A percentile compares a stretch with the other conserved stretches of the same genome.
These are phyloP conservation scores for Laguncularia racemosa DNA, from an alignment of 345 rosid genomes.

Conservation along the genomic window DNA sequence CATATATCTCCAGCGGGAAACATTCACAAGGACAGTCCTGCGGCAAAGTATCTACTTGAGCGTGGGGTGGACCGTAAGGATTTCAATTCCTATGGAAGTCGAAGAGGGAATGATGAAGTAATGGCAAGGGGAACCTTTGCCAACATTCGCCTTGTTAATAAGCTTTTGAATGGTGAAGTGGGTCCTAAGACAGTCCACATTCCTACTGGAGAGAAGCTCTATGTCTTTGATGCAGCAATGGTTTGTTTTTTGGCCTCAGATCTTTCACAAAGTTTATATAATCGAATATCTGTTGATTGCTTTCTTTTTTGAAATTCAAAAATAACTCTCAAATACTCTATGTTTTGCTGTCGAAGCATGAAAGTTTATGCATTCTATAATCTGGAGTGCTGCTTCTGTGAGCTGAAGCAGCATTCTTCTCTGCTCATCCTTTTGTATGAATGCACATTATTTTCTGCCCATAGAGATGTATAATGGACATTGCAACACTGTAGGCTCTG, in stretches of 20 bases:
- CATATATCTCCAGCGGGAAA: slow-evolving; percentile 99
- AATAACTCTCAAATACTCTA: too few relatives aligned
- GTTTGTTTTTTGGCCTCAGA: slow-evolving; percentile 29
- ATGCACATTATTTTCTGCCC: too few relatives aligned
- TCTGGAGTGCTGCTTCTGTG: too few relatives aligned
- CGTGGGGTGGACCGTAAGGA: slow-evolving; percentile 73
- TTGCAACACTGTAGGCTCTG: too few relatives aligned
- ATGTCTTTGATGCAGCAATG: slow-evolving; percentile 83
- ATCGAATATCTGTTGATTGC: too few relatives aligned
- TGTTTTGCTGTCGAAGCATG: too few relatives aligned
- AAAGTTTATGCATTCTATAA: too few relatives aligned
- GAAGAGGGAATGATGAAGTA: slow-evolving; percentile 92
- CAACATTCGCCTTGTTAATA: slow-evolving; percentile 93
- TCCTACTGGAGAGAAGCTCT: slow-evolving; percentile 94
- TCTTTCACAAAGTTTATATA: neutral
- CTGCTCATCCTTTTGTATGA: too few relatives aligned
- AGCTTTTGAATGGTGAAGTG: slow-evolving; percentile 90
- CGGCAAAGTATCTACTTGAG: slow-evolving; percentile 77
- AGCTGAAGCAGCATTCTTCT: too few relatives aligned
- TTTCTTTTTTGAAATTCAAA: neutral
- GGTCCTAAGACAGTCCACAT: slow-evolving; percentile 92
- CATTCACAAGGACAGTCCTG: slow-evolving; percentile 94
- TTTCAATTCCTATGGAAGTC: slow-evolving; percentile 98
- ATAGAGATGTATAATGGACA: too few relatives aligned
- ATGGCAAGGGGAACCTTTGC: slow-evolving; percentile 99